Conservation (phyloP, 305 asterid species). For the Fraxinus velutina region DNA sequence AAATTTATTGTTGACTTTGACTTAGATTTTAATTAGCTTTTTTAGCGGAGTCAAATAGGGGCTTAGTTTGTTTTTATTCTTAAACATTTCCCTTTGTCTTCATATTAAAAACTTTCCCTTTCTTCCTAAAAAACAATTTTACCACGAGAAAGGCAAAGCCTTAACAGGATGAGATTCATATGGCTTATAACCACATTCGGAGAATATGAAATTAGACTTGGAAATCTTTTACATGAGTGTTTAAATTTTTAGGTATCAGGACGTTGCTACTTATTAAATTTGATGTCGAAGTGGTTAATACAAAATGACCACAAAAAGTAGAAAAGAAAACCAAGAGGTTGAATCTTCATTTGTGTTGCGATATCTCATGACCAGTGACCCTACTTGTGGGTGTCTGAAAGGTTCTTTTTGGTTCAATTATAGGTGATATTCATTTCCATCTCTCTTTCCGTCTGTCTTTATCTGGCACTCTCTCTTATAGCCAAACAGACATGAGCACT, state of each 20-base stretch:
- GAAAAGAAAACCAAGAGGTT: background rate
- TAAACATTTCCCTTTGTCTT: background rate
- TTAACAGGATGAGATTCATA: background rate
- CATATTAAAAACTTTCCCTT: background rate
- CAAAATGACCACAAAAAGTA: background rate
- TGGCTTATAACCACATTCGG: background rate
- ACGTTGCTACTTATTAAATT: background rate
- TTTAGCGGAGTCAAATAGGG: background rate
- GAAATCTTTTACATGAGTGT: background rate
- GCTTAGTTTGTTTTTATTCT: background rate
- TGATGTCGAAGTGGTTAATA: slow-evolving; percentile 1
- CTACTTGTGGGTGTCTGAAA: background rate
- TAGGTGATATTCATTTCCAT: background rate
- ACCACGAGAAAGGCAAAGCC: background rate
- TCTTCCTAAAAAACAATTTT: background rate
- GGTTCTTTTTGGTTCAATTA: background rate
- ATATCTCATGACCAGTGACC: background rate
- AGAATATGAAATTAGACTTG: background rate
- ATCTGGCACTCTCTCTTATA: background rate
- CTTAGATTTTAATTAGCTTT: background rate
- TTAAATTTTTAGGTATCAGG: background rate
- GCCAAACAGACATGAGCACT: background rate
- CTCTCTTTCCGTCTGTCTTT: background rate
- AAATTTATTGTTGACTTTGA: background rate
- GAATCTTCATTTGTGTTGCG: background rate